Base-by-base conservation (phyloP, 192 early-diverging fungal genomes). In the Phycomyces blakesleeanus region DNA sequence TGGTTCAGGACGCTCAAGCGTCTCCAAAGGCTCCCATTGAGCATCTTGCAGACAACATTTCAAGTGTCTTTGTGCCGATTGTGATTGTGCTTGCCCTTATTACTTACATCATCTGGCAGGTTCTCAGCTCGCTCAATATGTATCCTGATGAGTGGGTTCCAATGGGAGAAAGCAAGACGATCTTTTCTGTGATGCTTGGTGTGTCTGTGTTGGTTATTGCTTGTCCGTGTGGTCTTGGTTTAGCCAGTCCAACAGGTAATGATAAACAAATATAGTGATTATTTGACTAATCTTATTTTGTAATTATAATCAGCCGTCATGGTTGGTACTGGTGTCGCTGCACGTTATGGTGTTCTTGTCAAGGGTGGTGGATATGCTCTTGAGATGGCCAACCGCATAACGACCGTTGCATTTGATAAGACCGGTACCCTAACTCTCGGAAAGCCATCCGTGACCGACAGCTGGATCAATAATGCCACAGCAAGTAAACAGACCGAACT, bases 331-430 rank as follows among this genome's bases (percentile, higher is more conserved):
- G 87, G 87, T 27, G 79, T 87, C 4, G 87, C 87, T 7, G 87
- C 87, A 12, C 69, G 69, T 29, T 67, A 76, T 55, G 87, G 87
- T 51, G 77, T 89, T 16, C 73, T 88, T 40, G 76, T 90, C 37
- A 89, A 89, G 58, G 89, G 89, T 9, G 91, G 90, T 55, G 91
- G 91, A 11, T 67, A 66, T 57, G 87, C 89, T 1, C 71, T 93
- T 0, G 87, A 93, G 71, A 81, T 73, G 76, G 83, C 85, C 18
- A 76, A 79, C 57, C 60, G 73, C 0, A 74, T 90, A 10, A 71
- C 68, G 24, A 81, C 80, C n/a, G 81, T 94, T 51, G 82, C 82
- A 14, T 92, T 92, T 76, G 92, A 94, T 70, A 94, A 94, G 66
- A 94, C 92, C 39, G 92, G 92, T 14, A 94, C 92, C 0, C 54